These are phyloP conservation scores for Komagataella kurtzmanii DNA, from an alignment of 805 yeast genomes.

Conservation along the genomic window DNA sequence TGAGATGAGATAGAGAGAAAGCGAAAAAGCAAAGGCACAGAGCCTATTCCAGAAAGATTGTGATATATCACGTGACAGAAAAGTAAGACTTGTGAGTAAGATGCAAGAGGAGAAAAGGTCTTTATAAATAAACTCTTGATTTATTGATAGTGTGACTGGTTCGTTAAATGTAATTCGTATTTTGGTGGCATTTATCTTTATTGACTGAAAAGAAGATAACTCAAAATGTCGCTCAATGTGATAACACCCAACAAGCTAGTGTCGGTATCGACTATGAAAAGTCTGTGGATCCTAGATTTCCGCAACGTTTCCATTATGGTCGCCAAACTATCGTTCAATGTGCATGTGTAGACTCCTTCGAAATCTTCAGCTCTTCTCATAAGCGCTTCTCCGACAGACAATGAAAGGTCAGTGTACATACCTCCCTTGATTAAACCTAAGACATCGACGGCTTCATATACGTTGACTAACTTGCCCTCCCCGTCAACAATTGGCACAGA, in stretches of 20 bases:
- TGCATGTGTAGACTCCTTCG: slow-evolving; percentile 96
- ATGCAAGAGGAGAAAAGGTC: background rate
- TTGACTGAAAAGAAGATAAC: slow-evolving; percentile 57
- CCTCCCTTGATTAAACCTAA: slow-evolving; percentile 89
- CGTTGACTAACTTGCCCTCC: slow-evolving; percentile 56
- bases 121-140: background rate
- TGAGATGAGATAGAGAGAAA: background rate
- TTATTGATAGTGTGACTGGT: background rate
- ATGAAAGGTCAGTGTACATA: slow-evolving; percentile 75
- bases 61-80: background rate
- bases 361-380: slow-evolving; percentile 91
- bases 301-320: slow-evolving; percentile 90
- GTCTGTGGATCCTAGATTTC: slow-evolving; percentile 79
- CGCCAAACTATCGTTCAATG: slow-evolving; percentile 71
- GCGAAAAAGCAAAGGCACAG: background rate
- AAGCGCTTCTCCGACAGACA: slow-evolving; percentile 92
- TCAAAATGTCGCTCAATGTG: slow-evolving; percentile 81
- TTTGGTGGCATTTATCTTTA: background rate
- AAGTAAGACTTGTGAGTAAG: background rate
- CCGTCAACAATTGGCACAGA: slow-evolving; percentile 90
- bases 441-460: slow-evolving; percentile 93
- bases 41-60: background rate
- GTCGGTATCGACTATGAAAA: slow-evolving; percentile 80
- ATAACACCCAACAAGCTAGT: slow-evolving; percentile 74
- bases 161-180: background rate